Percentiles rank a stretch among this genome's conserved stretches.
These are phyloP conservation scores for Paracoccidioides brasiliensis DNA, from an alignment of 2,329 filamentous ascomycete genomes.

Conservation along the genomic window DNA sequence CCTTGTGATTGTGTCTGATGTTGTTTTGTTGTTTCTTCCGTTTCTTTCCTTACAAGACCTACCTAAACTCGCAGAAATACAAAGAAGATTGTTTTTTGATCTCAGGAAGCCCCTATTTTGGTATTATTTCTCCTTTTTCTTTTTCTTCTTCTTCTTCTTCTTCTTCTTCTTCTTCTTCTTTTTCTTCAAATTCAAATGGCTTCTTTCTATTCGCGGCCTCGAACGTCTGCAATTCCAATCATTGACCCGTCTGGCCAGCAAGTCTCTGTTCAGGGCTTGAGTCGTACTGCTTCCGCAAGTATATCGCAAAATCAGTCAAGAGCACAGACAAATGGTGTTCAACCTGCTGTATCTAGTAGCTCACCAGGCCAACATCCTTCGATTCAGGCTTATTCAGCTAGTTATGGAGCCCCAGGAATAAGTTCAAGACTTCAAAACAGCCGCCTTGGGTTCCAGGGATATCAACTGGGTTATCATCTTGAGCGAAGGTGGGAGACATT, in stretches of 20 bases:
- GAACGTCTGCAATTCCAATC: constrained; percentile 1
- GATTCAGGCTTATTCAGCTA: background rate
- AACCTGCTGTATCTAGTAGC: background rate
- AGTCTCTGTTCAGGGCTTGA: background rate
- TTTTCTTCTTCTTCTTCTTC: background rate
- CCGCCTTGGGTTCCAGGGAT: background rate
- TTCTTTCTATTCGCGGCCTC: background rate
- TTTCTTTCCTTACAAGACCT: background rate
- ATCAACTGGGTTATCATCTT: constrained; percentile 1
- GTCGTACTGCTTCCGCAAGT: background rate
- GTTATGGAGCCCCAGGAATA: background rate
- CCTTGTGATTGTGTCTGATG: background rate
- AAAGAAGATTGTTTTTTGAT: background rate
- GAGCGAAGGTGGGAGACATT: constrained; percentile 1
- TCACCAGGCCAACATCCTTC: background rate
- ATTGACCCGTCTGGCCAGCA: constrained; percentile 1
- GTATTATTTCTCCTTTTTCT: background rate
- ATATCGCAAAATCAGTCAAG: background rate
- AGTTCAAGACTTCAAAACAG: background rate
- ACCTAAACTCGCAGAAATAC: constrained; percentile 1
- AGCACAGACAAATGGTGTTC: background rate
- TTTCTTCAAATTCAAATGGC: background rate
- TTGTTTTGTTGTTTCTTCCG: background rate
- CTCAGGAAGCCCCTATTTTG: background rate
- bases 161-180: background rate